Percentiles rank a stretch among this genome's conserved stretches.
Conservation (phyloP, 495 filamentous ascomycete species). For the Aspergillus panamensis region DNA sequence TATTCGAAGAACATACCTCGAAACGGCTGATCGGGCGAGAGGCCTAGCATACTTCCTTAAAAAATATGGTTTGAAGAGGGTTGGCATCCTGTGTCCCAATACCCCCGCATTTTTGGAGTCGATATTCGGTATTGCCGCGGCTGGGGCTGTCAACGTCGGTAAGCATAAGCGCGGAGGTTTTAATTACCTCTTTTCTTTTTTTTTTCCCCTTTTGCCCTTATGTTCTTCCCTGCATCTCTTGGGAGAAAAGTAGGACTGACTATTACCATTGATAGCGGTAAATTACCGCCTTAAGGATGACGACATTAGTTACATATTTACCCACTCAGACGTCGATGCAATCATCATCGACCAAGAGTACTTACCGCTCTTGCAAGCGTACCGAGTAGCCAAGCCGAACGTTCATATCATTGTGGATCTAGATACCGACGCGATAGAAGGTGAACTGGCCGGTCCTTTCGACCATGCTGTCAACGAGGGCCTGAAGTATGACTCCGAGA, state of each 20-base stretch:
- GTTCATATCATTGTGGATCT: conserved; percentile 75
- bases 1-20: conserved; percentile 70
- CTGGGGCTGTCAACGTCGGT: conserved; percentile 75
- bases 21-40: conserved; percentile 77
- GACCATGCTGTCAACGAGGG: conserved; percentile 82
- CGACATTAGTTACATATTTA: conserved; percentile 88
- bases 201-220: not conserved
- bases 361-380: conserved; percentile 62
- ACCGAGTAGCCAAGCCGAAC: conserved; percentile 51
- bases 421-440: conserved; percentile 77
- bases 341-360: conserved; percentile 88
- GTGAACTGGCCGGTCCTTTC: conserved; percentile 73
- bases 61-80: conserved; percentile 63
- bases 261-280: conserved; percentile 45
- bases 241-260: not conserved
- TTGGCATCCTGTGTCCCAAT: conserved; percentile 83
- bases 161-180: conserved; percentile 1
- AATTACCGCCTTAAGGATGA: conserved; percentile 87
- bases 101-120: conserved; percentile 91
- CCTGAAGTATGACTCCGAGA: conserved; percentile 59
- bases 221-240: not conserved
- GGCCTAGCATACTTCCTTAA: conserved; percentile 84
- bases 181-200: not conserved
- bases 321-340: conserved; percentile 77
- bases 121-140: conserved; percentile 85